Percentiles rank a stretch among this genome's conserved stretches.
phyloP scores from a whole-genome alignment of 495 filamentous ascomycete genomes.

The Aspergillus steynii region DNA sequence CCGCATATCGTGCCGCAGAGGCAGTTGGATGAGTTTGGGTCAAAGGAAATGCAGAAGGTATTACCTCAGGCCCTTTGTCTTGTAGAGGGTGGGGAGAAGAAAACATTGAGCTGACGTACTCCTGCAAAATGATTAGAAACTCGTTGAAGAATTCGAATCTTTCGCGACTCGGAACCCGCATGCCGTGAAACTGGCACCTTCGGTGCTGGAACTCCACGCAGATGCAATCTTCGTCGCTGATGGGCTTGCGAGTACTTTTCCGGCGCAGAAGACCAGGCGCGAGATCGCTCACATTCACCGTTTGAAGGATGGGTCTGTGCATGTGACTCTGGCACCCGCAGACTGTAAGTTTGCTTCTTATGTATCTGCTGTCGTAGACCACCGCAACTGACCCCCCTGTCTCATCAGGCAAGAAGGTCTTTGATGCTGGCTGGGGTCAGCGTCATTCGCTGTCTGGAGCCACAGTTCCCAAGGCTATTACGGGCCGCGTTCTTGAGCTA shows the following conservation, averaged over 20 bases:
- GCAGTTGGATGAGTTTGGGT: slow-evolving; percentile 32
- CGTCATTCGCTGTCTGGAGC: slow-evolving; percentile 77
- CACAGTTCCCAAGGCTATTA: slow-evolving; percentile 40
- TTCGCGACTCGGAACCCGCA: slow-evolving; percentile 34
- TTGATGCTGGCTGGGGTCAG: slow-evolving; percentile 86
- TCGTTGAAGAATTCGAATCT: slow-evolving; percentile 22
- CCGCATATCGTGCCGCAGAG: slow-evolving; percentile 39
- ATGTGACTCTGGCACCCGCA: slow-evolving; percentile 73
- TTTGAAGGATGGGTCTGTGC: slow-evolving; percentile 66
- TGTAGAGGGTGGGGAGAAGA: not conserved
- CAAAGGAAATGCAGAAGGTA: slow-evolving; percentile 31
- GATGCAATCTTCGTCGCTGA: slow-evolving; percentile 32
- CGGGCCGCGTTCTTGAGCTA: slow-evolving; percentile 32
- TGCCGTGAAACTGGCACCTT: slow-evolving; percentile 29
- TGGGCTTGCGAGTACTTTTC: slow-evolving; percentile 19
- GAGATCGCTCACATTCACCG: slow-evolving; percentile 81
- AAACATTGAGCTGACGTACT: not conserved
- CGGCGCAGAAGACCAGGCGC: slow-evolving; percentile 37
- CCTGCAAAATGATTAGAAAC: slow-evolving; percentile 23
- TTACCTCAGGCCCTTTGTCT: not conserved
- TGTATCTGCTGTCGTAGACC: not conserved
- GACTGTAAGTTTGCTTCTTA: slow-evolving; percentile 48
- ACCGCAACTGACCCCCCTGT: not conserved
- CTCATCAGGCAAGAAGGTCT: slow-evolving; percentile 59
- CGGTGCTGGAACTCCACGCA: slow-evolving; percentile 30